phyloP scores from a whole-genome alignment of 148 eudicot species.

The Vaccinium corymbosum region DNA sequence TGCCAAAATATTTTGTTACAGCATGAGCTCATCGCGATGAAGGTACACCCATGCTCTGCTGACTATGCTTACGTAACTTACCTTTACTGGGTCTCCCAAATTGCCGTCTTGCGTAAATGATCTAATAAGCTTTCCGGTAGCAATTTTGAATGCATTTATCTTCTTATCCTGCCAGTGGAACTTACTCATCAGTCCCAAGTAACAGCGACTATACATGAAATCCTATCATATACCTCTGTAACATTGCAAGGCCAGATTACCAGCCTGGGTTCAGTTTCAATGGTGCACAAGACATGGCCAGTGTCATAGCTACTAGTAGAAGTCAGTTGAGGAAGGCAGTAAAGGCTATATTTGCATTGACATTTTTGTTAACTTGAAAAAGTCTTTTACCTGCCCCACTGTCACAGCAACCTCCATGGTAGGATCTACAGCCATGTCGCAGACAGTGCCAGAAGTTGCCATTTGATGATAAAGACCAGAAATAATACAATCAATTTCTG shows the following conservation, averaged over 20 bases:
- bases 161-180: constrained; percentile 45
- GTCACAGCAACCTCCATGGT: constrained; percentile 34
- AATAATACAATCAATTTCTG: constrained; percentile 21
- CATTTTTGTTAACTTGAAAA: not conserved
- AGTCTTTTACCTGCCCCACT: constrained; percentile 39
- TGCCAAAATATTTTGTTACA: constrained; percentile 21
- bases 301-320: not conserved
- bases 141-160: constrained; percentile 35
- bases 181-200: constrained; percentile 13
- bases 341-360: not conserved
- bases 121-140: constrained; percentile 38
- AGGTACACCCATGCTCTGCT: constrained; percentile 10
- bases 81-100: constrained; percentile 50
- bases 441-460: constrained; percentile 28
- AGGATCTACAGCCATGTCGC: constrained; percentile 43
- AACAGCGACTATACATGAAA: not conserved
- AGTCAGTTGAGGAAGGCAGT: constrained; percentile 1
- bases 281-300: not conserved
- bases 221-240: not conserved
- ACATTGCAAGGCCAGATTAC: not conserved
- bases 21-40: constrained; percentile 17
- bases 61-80: constrained; percentile 15
- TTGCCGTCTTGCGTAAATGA: constrained; percentile 40
- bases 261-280: constrained; percentile 2
- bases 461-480: constrained; percentile 21